A percentile compares a stretch with the other conserved stretches of the same genome.
phyloP scores from a whole-genome alignment of 345 rosid species.

The Gossypium arboreum region DNA sequence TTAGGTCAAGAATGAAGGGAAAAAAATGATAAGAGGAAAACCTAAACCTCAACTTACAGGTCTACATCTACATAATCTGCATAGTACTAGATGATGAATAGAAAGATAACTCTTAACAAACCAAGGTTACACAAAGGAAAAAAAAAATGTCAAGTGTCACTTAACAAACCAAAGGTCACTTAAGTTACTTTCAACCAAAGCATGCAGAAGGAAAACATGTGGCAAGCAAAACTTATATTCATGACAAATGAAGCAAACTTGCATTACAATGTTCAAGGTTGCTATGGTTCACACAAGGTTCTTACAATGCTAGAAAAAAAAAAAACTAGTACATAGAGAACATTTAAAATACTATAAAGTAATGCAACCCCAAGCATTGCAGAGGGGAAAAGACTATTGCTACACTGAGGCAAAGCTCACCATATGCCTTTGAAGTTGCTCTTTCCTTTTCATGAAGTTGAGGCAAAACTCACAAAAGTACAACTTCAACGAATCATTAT shows the following conservation, averaged over 20 bases:
- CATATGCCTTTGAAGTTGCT: slow-evolving; percentile 99
- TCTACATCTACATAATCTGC: neutral
- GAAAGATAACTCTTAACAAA: neutral
- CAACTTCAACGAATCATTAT: slow-evolving; percentile 88
- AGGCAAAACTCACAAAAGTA: slow-evolving; percentile 99
- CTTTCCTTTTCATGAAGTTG: slow-evolving; percentile 98
- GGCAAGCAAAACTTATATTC: neutral
- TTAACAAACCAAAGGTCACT: neutral
- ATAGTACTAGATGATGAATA: neutral
- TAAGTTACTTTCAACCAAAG: neutral
- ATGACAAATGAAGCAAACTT: neutral
- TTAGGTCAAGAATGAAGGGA: too few relatives aligned
- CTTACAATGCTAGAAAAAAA: neutral
- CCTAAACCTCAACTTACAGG: neutral
- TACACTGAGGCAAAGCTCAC: slow-evolving; percentile 41
- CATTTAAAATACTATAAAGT: neutral
- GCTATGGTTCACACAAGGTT: neutral
- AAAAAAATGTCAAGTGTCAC: neutral
- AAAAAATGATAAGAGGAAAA: neutral
- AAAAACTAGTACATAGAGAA: neutral
- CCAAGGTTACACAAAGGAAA: neutral
- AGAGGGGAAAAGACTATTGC: neutral
- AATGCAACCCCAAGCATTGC: neutral
- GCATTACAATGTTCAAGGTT: too few relatives aligned
- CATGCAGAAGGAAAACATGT: neutral